Conservation (phyloP, 345 rosid genomes). For the Pistacia vera region DNA sequence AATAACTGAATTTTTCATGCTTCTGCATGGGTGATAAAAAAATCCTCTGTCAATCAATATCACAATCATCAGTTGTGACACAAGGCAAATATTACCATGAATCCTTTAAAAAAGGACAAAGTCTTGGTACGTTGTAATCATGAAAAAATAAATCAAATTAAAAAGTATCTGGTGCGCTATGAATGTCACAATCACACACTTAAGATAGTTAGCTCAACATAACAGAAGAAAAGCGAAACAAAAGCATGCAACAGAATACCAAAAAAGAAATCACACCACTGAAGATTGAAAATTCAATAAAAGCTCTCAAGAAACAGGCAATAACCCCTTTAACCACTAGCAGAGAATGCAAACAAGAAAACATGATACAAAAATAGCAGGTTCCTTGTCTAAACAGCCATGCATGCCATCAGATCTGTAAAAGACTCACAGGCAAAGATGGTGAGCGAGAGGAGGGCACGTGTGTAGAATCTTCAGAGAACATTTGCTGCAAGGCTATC, state of each 20-base stretch:
- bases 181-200: not conserved
- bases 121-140: not conserved
- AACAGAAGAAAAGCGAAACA: not conserved
- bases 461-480: constrained; percentile 30
- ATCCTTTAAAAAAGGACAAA: not conserved
- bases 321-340: not conserved
- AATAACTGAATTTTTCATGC: not conserved
- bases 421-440: constrained; percentile 39
- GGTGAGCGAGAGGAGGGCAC: constrained; percentile 7
- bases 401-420: not conserved
- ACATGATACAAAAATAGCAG: not conserved
- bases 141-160: not conserved
- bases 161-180: not conserved
- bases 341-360: not conserved
- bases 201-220: not conserved
- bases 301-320: not conserved
- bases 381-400: constrained; percentile 5
- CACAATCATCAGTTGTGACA: not conserved
- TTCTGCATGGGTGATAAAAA: not conserved
- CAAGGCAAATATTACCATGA: not conserved
- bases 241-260: not conserved
- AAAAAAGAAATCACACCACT: not conserved
- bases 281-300: no score
- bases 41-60: not conserved
- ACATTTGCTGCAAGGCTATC: constrained; percentile 34